Base-by-base conservation (phyloP, 768 basidiomycete genomes). In the Leccinum rimulosum region DNA sequence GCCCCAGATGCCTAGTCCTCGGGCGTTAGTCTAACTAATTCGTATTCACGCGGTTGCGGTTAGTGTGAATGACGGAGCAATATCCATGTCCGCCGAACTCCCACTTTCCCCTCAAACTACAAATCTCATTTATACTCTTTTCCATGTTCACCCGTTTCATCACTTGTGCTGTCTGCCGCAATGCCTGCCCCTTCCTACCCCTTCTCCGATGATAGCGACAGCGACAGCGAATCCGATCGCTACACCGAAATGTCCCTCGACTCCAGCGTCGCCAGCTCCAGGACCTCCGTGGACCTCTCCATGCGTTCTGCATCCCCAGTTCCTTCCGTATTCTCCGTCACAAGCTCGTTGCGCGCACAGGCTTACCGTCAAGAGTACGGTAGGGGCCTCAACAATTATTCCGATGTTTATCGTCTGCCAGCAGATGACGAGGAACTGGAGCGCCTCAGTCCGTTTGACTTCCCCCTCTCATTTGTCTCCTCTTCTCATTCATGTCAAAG, bases 381-480 rank as follows among this genome's bases (percentile, higher is more conserved):
- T 0, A 79, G 90, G 45, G 80, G 77, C 33, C 70, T 92, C 48
- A 91, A 91, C 74, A 90, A 84, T 61, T 87, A 88, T 63, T 91
- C 90, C 2, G 88, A 91, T 49, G 80, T 92, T 2, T 93, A 93
- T 67, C 81, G 81, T 47, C 76, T 93, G 28, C 88, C 91, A 12
- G 91, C 89, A 28, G 91, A 92, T 62, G 86, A 87, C 8, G 88
- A 90, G 64, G 91, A 92, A 63, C 73, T 89, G 27, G 79, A 84
- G 33, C 81, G 89, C 58, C 80, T 90, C 38, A 80, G 89, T 89
- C 62, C 50, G 82, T 73, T 47, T 12, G 38, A 12, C 25, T 25
- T 19, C 10, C 6, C 38, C 36, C 57, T 56, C 61, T 17, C 54
- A 25, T 50, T 35, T 28, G 62, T 49, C 30, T 52, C 43, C 27